phyloP scores from a whole-genome alignment of 352 stramenopile genomes.

The Phytophthora idaei region DNA sequence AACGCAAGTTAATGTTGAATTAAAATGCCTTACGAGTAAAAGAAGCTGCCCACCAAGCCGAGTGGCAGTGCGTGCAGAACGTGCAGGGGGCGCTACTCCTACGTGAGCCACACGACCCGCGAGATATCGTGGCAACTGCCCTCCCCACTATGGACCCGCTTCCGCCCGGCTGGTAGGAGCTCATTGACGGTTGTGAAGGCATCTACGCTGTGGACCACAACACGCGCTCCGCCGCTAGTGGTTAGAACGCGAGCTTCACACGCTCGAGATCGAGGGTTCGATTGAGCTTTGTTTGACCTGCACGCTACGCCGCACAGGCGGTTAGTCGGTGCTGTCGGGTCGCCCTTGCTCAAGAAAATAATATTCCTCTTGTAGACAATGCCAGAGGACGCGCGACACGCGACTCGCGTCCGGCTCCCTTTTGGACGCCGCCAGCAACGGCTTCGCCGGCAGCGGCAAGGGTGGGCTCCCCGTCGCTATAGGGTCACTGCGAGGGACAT shows the following conservation, averaged over 20 bases:
- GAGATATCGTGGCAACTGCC: slow-evolving; percentile 87
- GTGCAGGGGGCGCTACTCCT: slow-evolving; percentile 82
- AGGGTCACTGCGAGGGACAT: not conserved
- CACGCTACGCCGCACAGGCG: slow-evolving; percentile 19
- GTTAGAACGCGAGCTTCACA: too few species aligned
- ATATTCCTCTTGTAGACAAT: slow-evolving; percentile 1
- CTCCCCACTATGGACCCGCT: slow-evolving; percentile 55
- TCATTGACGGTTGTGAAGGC: slow-evolving; percentile 70
- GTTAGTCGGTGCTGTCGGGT: slow-evolving; percentile 22
- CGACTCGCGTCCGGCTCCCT: slow-evolving; percentile 17
- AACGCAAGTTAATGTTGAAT: not conserved
- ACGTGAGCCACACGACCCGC: slow-evolving; percentile 82
- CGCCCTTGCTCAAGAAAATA: slow-evolving; percentile 6
- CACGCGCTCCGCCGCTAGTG: slow-evolving; percentile 68
- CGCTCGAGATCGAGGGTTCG: slow-evolving; percentile 2
- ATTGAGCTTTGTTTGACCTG: slow-evolving; percentile 70
- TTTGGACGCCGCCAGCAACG: slow-evolving; percentile 24
- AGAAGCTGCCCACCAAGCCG: slow-evolving; percentile 34
- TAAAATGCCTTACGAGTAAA: slow-evolving; percentile 25
- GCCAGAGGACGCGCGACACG: slow-evolving; percentile 18
- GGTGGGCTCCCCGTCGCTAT: slow-evolving; percentile 22
- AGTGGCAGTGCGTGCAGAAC: slow-evolving; percentile 84
- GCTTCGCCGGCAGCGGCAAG: slow-evolving; percentile 18
- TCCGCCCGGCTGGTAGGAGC: slow-evolving; percentile 79
- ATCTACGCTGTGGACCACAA: slow-evolving; percentile 89